Evolutionary conservation across 2,329 filamentous ascomycete genomes (phyloP), one percentile per base, ranked within the genome.

Genomic region (Penicillium sp.): DNA sequence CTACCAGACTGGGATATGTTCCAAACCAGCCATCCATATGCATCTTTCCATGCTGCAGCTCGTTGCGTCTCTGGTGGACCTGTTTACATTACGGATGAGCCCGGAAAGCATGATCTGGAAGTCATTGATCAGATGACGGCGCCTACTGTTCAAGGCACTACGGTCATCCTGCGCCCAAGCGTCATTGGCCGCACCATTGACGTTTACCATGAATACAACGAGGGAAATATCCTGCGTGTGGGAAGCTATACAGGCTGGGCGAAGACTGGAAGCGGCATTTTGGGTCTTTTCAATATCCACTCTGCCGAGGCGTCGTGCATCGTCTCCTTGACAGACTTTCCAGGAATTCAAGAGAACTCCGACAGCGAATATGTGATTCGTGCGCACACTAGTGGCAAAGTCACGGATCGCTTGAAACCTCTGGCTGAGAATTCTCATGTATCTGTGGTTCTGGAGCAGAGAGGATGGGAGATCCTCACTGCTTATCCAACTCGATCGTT

Each of bases 1-100:
- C 77, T 98, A 0, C 94, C 95, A 0, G 93, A 97, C 74, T 89
- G 87, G 87, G 87, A 89, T 69, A 89, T 89, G 87, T 89, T 89
- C 69, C 87, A 89, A 68, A 89, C 87, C 1, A 81, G 78, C 19
- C 86, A 89, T 64, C 77, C 82, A 1, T 96, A 91, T 73, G 90
- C 89, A 0, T 85, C 84, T 0, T 96, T 95, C 71, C 95, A 99
- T 67, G 95, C 91, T 4, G 94, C 95, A 1, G 93, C 92, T 2
- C 85, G 95, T 49, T 96, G 92, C 73, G 82, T 99, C 10, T 93
- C 89, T 50, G 95, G 95, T 9, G 95, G 95, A 0, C 95, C 94
- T 0, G 89, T 99, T 41, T 97, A 96, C 69, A 93, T 99, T 72
- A 98, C 94, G 0, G 95, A 99, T 74, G 84, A 87, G 0, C 94